A percentile compares a stretch with the other conserved stretches of the same genome.
Conservation (phyloP, 108 stramenopile genomes). For the Heterococcus sp. region DNA sequence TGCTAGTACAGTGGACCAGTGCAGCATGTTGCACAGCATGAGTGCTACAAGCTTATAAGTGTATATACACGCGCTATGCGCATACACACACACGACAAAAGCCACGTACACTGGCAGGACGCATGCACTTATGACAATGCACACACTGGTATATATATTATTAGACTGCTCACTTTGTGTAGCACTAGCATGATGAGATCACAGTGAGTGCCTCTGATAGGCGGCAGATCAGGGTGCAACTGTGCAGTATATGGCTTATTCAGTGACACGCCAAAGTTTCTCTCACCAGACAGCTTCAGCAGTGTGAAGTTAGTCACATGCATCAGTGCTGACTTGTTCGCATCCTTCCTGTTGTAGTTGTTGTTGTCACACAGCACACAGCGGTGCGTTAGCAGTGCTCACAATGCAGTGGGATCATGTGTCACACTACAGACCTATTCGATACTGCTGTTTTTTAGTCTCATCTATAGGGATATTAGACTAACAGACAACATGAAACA, state of each 20-base stretch:
- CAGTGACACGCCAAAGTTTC: slow-evolving; percentile 86
- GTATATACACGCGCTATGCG: background rate
- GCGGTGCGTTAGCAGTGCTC: slow-evolving; percentile 48
- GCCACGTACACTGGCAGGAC: background rate
- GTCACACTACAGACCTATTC: too few species aligned
- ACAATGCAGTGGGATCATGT: background rate
- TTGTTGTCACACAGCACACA: background rate
- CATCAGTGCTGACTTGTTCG: slow-evolving; percentile 73
- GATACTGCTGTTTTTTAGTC: background rate
- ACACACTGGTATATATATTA: background rate
- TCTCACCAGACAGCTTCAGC: slow-evolving; percentile 86
- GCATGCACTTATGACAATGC: background rate
- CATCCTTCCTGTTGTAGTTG: slow-evolving; percentile 1
- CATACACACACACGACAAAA: background rate
- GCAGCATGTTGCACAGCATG: background rate
- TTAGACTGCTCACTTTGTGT: background rate
- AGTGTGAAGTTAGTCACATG: slow-evolving; percentile 94
- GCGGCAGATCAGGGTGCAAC: slow-evolving; percentile 14
- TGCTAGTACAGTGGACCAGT: background rate
- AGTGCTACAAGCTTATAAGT: too few species aligned
- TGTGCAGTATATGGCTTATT: slow-evolving; percentile 75
- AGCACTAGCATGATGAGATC: slow-evolving; percentile 56
- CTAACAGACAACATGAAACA: too few species aligned
- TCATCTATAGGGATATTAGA: too few species aligned
- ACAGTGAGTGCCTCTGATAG: slow-evolving; percentile 34